Evolutionary conservation across 768 basidiomycete species (phyloP), one percentile per base, ranked within the genome.

Genomic region (Collybia nuda): DNA sequence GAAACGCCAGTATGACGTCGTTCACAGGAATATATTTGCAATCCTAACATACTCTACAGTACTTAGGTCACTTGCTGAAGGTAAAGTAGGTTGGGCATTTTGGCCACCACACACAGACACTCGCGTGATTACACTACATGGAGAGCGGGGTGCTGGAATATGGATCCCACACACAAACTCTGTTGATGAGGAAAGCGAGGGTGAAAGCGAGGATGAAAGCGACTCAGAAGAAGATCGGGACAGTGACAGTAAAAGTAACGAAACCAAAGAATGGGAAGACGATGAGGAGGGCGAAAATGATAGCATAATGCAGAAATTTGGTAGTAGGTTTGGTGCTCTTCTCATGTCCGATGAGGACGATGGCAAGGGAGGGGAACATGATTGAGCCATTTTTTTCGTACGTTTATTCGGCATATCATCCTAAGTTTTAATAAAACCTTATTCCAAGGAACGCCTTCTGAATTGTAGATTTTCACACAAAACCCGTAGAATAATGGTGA

Each of bases 61-160:
- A 50, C 73, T 97, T 54, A 81, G 93, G 40, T 68, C 80, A n/a
- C 70, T 95, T 21, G 88, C 93, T 0, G 93, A 97, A 67, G 90
- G 88, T 18, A 78, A 74, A 53, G 74, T 96, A 40, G 71, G 74
- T 18, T 97, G 93, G 93, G 88, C 81, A 24, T 95, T 94, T 67
- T 88, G 86, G 83, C 92, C 93, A 6, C 85, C 87, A 11, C 78
- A 63, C 1, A 72, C 63, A 3, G 59, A 66, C 12, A 45, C 63
- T 35, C 64, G 65, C 14, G 45, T 52, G 38, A 49, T 69, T 7
- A 51, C 52, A 9, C 51, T 65, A 28, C 60, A 66, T 23, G 60
- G 52, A n/a, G 62, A 61, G 6, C 60, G 63, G 23, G 73, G 66
- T 8, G 57, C 64, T 36, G 85, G 88, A 1, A 78, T 88, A 52